Evolutionary conservation across 768 basidiomycete species (phyloP), one percentile per base, ranked within the genome.

Genomic region (Cystoderma amianthinum): DNA sequence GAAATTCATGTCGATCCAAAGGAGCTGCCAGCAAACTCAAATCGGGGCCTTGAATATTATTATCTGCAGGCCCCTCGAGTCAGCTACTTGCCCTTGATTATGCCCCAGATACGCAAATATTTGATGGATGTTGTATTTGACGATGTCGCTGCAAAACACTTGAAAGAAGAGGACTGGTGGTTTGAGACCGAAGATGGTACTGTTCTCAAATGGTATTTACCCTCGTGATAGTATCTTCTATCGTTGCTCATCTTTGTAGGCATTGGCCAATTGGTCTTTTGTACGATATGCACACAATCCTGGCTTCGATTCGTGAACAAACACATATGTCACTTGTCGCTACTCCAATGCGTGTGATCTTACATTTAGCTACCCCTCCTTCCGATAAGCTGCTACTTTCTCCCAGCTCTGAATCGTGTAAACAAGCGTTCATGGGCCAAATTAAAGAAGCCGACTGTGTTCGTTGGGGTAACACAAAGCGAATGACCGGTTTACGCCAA

Each of bases 211-310:
- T 97, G 95, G 95, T 95, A 36, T 15, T 7, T 36, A 7, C 16
- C 34, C n/a, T n/a, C 34, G 12, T 42, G 39, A 34, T 18, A 36
- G 11, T 15, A 36, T 21, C 19, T 25, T 37, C 24, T 30, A n/a
- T n/a, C n/a, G n/a, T 32, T 36, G 25, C 41, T 36, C 15, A 23
- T 17, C 37, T 21, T n/a, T 33, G 33, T 55, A 99, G 96, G 94
- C 94, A 99, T 61, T 98, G 95, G 96, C 84, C 95, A 37, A 78
- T 99, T 44, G 96, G 96, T 22, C 72, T 98, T 32, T 79, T 98
- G 46, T 94, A 94, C 57, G 93, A 89, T 62, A 91, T 78, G 61
- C 80, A 88, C 57, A 73, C 74, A 20, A 80, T 84, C 45, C 77
- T 81, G 13, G 58, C 69, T 6, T 78, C 81, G 7, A 59, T 80